A percentile compares a stretch with the other conserved stretches of the same genome.
phyloP scores from a whole-genome alignment of 768 basidiomycete species.

The Naganishia vaughanmartiniae region DNA sequence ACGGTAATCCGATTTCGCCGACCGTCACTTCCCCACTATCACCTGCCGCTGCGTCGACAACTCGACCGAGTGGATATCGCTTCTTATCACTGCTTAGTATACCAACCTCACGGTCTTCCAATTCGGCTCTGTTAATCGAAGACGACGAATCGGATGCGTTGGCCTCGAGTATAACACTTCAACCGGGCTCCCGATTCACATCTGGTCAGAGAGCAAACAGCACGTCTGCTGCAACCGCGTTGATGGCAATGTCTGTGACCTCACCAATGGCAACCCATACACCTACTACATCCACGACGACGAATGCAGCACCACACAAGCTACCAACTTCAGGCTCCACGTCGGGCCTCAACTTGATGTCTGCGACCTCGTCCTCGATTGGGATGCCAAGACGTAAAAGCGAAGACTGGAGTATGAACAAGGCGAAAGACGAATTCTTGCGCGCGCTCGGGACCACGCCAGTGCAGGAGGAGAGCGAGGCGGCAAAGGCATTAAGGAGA shows the following conservation, averaged over 20 bases:
- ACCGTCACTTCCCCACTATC: conserved; percentile 1
- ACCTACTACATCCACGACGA: not conserved
- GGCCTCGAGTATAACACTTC: conserved; percentile 17
- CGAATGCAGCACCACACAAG: not conserved
- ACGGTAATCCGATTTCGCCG: not conserved
- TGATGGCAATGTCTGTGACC: conserved; percentile 25
- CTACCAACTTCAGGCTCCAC: conserved; percentile 17
- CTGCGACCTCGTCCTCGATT: conserved; percentile 22
- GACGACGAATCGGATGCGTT: conserved; percentile 20
- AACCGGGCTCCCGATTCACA: conserved; percentile 15
- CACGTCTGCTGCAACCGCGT: conserved; percentile 23
- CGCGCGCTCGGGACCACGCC: not conserved
- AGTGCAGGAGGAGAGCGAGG: conserved; percentile 7
- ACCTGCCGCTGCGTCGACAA: not conserved
- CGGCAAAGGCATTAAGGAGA: conserved; percentile 8
- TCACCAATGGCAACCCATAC: not conserved
- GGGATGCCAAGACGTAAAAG: conserved; percentile 26
- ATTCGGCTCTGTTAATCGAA: not conserved
- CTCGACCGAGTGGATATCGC: conserved; percentile 24
- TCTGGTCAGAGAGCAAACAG: conserved; percentile 27
- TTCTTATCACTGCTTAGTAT: conserved; percentile 30
- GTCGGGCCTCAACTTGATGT: conserved; percentile 26
- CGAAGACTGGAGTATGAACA: conserved; percentile 31
- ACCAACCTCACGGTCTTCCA: conserved; percentile 2
- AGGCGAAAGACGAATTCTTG: conserved; percentile 25